These are phyloP conservation scores for Fusarium succisae DNA, from an alignment of 2,329 filamentous ascomycete species.

Conservation along the genomic window DNA sequence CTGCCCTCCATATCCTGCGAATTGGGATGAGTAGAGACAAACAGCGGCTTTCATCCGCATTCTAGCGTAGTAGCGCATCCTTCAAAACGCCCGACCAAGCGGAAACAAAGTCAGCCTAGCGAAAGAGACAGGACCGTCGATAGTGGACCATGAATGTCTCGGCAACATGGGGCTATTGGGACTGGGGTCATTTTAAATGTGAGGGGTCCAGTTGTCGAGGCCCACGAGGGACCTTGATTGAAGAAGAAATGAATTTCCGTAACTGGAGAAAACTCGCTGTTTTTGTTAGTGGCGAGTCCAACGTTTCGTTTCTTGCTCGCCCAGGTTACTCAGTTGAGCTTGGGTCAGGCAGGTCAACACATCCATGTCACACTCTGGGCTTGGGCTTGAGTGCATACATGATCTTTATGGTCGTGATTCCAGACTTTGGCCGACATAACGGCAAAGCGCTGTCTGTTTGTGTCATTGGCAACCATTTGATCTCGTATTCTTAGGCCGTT, in stretches of 20 bases:
- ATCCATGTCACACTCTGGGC: background rate
- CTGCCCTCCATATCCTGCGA: background rate
- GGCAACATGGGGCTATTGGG: slow-evolving; percentile 12
- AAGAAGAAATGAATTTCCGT: slow-evolving; percentile 5
- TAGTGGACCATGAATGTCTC: slow-evolving; percentile 19
- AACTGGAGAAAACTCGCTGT: background rate
- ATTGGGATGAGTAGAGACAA: background rate
- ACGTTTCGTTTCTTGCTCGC: slow-evolving; percentile 8
- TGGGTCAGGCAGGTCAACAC: background rate
- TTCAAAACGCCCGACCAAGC: slow-evolving; percentile 21
- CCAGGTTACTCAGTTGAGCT: slow-evolving; percentile 11
- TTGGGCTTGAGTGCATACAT: background rate
- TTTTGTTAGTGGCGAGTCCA: slow-evolving; percentile 5
- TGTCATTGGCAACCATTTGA: background rate
- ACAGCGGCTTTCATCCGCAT: slow-evolving; percentile 11
- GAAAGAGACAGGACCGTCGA: slow-evolving; percentile 13
- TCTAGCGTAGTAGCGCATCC: slow-evolving; percentile 8
- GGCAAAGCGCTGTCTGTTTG: background rate
- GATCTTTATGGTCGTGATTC: background rate
- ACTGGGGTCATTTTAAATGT: background rate
- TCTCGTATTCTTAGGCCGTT: background rate
- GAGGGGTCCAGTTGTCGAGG: slow-evolving; percentile 9
- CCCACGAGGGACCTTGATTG: background rate
- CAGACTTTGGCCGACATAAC: background rate
- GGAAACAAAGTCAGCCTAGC: slow-evolving; percentile 26